A percentile compares a stretch with the other conserved stretches of the same genome.
These are phyloP conservation scores for Cladophialophora psammophila DNA, from an alignment of 2,329 filamentous ascomycete species.

Conservation along the genomic window DNA sequence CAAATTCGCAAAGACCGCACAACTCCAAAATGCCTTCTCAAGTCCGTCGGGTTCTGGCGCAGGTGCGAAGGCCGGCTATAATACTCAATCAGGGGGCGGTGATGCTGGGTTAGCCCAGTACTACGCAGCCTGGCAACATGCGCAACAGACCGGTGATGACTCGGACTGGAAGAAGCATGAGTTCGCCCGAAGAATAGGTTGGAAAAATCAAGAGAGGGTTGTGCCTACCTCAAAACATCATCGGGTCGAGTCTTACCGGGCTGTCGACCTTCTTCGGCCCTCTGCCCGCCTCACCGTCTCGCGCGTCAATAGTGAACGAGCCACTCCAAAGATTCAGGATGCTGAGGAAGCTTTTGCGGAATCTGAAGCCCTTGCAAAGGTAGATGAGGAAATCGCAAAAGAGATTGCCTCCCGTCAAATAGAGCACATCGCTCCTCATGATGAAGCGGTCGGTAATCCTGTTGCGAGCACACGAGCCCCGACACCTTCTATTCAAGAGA, in stretches of 20 bases:
- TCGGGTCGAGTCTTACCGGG: conserved; percentile 38
- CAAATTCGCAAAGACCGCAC: conserved; percentile 63
- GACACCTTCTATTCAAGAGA: conserved; percentile 21
- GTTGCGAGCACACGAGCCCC: conserved; percentile 29
- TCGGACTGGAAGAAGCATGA: conserved; percentile 93
- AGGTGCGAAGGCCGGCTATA: conserved; percentile 65
- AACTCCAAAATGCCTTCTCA: conserved; percentile 81
- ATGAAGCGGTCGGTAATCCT: conserved; percentile 43
- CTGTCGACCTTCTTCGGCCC: conserved; percentile 37
- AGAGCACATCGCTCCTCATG: conserved; percentile 35
- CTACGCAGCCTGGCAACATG: conserved; percentile 86
- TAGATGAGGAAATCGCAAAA: conserved; percentile 82
- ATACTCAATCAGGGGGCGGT: conserved; percentile 52
- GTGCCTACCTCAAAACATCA: conserved; percentile 45
- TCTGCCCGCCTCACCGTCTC: conserved; percentile 45
- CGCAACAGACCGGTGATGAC: conserved; percentile 71
- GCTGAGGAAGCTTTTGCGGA: conserved; percentile 58
- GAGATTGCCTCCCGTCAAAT: conserved; percentile 64
- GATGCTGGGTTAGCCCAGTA: conserved; percentile 84
- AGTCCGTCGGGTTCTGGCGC: conserved; percentile 60
- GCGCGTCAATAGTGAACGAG: conserved; percentile 61
- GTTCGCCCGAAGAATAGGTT: conserved; percentile 86
- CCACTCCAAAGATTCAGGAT: conserved; percentile 67
- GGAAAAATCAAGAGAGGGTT: conserved; percentile 68
- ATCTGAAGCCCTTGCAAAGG: conserved; percentile 70